Percentiles rank a stretch among this genome's conserved stretches.
phyloP scores from a whole-genome alignment of 2,329 filamentous ascomycete genomes.

The Alternaria sp. region DNA sequence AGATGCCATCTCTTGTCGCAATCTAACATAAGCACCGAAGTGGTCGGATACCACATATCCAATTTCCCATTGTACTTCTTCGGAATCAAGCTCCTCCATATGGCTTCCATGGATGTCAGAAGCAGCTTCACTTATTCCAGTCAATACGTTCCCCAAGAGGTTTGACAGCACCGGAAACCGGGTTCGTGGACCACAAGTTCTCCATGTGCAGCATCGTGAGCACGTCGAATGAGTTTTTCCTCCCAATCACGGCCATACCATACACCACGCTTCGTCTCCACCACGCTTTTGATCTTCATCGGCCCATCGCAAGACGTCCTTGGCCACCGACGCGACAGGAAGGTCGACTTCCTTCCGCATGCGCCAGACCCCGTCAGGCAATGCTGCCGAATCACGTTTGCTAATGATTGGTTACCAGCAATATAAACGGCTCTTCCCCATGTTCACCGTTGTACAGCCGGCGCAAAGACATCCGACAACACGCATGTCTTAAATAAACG shows the following conservation, averaged over 20 bases:
- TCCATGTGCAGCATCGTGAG: not conserved
- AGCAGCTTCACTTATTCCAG: too few relatives aligned
- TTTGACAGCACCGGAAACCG: not conserved
- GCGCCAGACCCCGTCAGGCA: conserved; percentile 12
- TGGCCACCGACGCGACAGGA: conserved; percentile 13
- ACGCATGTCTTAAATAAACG: conserved; percentile 17
- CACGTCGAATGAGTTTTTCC: not conserved
- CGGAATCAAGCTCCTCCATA: not conserved
- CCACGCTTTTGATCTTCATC: not conserved
- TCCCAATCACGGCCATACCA: conserved; percentile 8
- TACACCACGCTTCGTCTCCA: conserved; percentile 10
- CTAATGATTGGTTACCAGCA: conserved; percentile 32
- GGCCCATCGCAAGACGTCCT: conserved; percentile 9
- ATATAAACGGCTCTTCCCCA: not conserved
- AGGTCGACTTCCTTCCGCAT: conserved; percentile 8
- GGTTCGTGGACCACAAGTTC: not conserved
- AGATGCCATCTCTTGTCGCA: not conserved
- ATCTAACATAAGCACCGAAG: not conserved
- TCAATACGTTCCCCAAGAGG: not conserved
- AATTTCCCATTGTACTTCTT: not conserved
- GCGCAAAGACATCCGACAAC: conserved; percentile 8
- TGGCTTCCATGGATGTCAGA: not conserved
- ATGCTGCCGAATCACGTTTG: conserved; percentile 34
- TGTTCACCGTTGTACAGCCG: conserved; percentile 2
- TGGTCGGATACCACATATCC: not conserved